These are phyloP conservation scores for Auricularia sp. DNA, from an alignment of 768 basidiomycete genomes.

Conservation along the genomic window DNA sequence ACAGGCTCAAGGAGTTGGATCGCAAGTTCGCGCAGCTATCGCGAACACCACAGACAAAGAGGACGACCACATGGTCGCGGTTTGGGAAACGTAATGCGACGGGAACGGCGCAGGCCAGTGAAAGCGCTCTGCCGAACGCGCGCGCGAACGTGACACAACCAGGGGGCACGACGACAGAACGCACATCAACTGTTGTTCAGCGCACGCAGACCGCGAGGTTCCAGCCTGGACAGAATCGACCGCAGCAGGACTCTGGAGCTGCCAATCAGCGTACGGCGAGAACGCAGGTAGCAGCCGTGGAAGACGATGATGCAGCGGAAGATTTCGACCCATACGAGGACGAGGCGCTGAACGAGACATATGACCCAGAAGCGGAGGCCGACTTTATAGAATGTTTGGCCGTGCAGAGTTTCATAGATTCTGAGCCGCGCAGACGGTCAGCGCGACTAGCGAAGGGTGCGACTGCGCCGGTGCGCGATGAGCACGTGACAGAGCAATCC, in stretches of 20 bases:
- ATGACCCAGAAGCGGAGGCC: background rate
- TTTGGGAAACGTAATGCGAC: no score
- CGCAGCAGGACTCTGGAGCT: background rate
- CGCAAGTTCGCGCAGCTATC: background rate
- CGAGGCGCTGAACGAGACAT: background rate
- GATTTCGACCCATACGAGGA: background rate
- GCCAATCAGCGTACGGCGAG: background rate
- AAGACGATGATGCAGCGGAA: background rate
- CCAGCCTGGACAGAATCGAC: no score
- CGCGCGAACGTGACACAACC: no score
- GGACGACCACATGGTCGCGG: no score
- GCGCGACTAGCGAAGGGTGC: no score
- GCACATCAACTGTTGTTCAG: no score
- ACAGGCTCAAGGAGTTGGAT: background rate
- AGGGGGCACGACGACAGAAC: no score
- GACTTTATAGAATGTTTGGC: background rate
- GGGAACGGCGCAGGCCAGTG: no score
- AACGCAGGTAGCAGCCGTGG: background rate
- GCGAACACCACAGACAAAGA: background rate
- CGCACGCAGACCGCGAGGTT: no score
- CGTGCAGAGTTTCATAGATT: background rate
- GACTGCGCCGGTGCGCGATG: no score
- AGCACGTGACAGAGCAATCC: no score
- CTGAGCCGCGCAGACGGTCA: background rate
- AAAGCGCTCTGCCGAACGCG: no score